phyloP scores from a whole-genome alignment of 1,284 basidiomycete genomes.

The Cerrena zonata region DNA sequence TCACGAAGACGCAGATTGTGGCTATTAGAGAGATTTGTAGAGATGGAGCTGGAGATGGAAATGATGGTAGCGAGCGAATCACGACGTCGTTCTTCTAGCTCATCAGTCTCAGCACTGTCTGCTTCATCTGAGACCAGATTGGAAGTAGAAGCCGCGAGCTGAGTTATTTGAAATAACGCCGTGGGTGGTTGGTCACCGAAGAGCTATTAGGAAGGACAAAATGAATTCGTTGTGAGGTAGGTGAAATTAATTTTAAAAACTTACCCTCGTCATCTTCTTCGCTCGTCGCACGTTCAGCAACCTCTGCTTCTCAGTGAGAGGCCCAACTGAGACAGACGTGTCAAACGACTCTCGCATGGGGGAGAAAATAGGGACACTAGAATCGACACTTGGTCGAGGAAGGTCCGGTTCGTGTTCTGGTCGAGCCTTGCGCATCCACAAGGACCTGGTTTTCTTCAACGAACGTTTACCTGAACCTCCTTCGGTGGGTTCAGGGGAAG shows the following conservation, averaged over 20 bases:
- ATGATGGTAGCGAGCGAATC: constrained; percentile 27
- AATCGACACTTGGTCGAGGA: neutral
- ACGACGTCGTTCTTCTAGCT: constrained; percentile 9
- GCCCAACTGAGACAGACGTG: constrained; percentile 2
- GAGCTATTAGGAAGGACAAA: constrained; percentile 33
- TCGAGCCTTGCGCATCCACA: constrained; percentile 10
- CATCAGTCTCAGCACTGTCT: constrained; percentile 8
- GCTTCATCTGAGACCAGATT: constrained; percentile 11
- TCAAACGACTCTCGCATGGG: neutral
- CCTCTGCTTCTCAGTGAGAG: constrained; percentile 30
- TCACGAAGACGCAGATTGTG: constrained; percentile 2
- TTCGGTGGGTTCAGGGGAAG: neutral
- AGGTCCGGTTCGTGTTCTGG: constrained; percentile 2
- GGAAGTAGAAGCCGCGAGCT: constrained; percentile 17
- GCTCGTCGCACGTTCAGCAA: constrained; percentile 38
- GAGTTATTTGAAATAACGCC: constrained; percentile 30
- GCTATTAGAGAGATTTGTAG: constrained; percentile 1
- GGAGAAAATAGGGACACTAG: neutral
- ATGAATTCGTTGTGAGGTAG: too few relatives aligned
- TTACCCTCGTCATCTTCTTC: constrained; percentile 44
- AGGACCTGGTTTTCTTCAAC: constrained; percentile 11
- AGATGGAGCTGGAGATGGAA: constrained; percentile 19
- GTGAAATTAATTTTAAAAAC: too few relatives aligned
- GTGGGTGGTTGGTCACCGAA: constrained; percentile 42
- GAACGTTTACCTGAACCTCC: neutral